These are phyloP conservation scores for Nakazawaea populi DNA, from an alignment of 805 yeast genomes.

Conservation along the genomic window DNA sequence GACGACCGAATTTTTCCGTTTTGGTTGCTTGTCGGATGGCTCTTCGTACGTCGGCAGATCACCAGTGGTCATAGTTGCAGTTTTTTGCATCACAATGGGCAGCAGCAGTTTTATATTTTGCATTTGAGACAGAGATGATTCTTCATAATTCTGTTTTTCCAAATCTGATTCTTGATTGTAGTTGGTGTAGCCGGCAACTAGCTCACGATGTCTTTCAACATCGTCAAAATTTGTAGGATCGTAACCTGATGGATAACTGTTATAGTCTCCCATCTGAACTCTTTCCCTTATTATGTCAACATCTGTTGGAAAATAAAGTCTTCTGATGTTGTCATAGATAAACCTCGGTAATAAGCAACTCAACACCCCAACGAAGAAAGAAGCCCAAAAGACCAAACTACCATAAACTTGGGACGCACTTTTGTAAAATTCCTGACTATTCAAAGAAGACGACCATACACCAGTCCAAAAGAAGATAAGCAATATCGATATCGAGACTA, in stretches of 20 bases:
- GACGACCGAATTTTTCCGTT: not conserved
- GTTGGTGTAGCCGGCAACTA: not conserved
- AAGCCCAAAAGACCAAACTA: constrained; percentile 59
- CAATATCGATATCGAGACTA: constrained; percentile 52
- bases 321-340: constrained; percentile 39
- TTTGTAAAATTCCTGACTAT: constrained; percentile 57
- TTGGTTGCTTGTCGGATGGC: not conserved
- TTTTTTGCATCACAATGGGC: too few species aligned
- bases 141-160: not conserved
- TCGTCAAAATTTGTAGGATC: constrained; percentile 44
- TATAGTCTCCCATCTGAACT: constrained; percentile 46
- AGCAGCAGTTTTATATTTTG: too few species aligned
- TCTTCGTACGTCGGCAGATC: not conserved
- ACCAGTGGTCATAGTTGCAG: not conserved
- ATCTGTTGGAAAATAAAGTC: constrained; percentile 56
- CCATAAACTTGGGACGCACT: constrained; percentile 64
- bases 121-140: not conserved
- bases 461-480: constrained; percentile 75
- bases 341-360: constrained; percentile 56
- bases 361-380: constrained; percentile 56
- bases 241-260: constrained; percentile 40
- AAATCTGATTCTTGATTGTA: not conserved
- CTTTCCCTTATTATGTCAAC: constrained; percentile 67
- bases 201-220: constrained; percentile 15
- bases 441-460: constrained; percentile 56